A percentile compares a stretch with the other conserved stretches of the same genome.
Conservation (phyloP, 1,284 basidiomycete genomes). For the Ganoderma sinense region DNA sequence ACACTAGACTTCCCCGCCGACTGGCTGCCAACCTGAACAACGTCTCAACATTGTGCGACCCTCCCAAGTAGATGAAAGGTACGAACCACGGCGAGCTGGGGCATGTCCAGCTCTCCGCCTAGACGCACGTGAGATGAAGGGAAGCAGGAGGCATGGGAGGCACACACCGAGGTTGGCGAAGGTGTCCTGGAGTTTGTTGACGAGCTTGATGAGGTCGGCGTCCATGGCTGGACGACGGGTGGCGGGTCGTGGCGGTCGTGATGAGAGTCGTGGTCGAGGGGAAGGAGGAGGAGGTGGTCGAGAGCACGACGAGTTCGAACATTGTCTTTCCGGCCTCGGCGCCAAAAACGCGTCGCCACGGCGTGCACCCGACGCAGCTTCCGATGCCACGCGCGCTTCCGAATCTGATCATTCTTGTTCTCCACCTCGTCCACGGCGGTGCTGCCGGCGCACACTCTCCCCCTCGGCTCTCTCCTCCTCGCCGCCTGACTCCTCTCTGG, state of each 20-base stretch:
- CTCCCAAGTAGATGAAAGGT: not conserved
- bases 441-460: conserved; percentile 2
- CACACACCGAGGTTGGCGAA: conserved; percentile 81
- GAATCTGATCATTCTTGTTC: not conserved
- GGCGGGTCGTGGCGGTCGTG: conserved; percentile 28
- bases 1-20: conserved; percentile 89
- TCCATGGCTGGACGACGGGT: conserved; percentile 68
- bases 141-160: conserved; percentile 11
- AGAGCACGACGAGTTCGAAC: conserved; percentile 1
- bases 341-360: conserved; percentile 34
- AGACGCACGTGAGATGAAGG: conserved; percentile 27
- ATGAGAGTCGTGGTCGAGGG: conserved; percentile 22
- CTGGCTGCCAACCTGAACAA: conserved; percentile 79
- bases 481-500: not conserved
- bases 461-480: not conserved
- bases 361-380: conserved; percentile 24
- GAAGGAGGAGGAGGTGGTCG: conserved; percentile 2
- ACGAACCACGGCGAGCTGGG: conserved; percentile 79
- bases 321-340: conserved; percentile 8
- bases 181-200: conserved; percentile 95
- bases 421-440: not conserved
- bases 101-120: conserved; percentile 90
- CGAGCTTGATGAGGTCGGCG: conserved; percentile 92
- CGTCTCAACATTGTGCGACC: not conserved
- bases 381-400: conserved; percentile 2